phyloP scores from a whole-genome alignment of 2,329 filamentous ascomycete species.

The Verticillium nubilum region DNA sequence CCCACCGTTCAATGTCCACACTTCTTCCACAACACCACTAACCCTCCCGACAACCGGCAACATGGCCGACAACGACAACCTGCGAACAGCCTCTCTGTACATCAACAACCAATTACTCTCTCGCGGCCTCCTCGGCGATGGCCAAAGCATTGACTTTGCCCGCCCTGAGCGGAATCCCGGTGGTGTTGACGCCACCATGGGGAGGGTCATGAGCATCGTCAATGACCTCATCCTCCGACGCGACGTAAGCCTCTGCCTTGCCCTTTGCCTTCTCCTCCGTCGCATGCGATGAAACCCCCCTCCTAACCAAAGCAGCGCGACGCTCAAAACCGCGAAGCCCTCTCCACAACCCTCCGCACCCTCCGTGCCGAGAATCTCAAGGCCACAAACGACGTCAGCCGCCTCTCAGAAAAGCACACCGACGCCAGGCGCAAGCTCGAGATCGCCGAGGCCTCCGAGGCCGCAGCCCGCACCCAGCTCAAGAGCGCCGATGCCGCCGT shows the following conservation, averaged over 20 bases:
- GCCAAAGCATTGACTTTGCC: slow-evolving; percentile 77
- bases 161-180: slow-evolving; percentile 59
- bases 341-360: slow-evolving; percentile 71
- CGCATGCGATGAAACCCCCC: not conserved
- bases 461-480: slow-evolving; percentile 63
- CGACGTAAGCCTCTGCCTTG: slow-evolving; percentile 57
- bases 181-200: slow-evolving; percentile 65
- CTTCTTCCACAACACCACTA: not conserved
- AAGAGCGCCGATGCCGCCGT: slow-evolving; percentile 68
- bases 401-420: slow-evolving; percentile 46
- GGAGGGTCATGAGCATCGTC: slow-evolving; percentile 82
- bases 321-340: slow-evolving; percentile 78
- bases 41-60: slow-evolving; percentile 11
- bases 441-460: slow-evolving; percentile 63
- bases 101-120: slow-evolving; percentile 69
- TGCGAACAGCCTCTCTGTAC: slow-evolving; percentile 63
- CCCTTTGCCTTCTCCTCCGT: not conserved
- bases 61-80: slow-evolving; percentile 56
- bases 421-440: slow-evolving; percentile 52
- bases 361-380: slow-evolving; percentile 71
- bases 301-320: slow-evolving; percentile 62
- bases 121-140: slow-evolving; percentile 59
- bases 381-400: slow-evolving; percentile 62
- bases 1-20: not conserved
- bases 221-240: slow-evolving; percentile 88